phyloP scores from a whole-genome alignment of 768 basidiomycete genomes.

The Lanmaoa pseudosensibilis region DNA sequence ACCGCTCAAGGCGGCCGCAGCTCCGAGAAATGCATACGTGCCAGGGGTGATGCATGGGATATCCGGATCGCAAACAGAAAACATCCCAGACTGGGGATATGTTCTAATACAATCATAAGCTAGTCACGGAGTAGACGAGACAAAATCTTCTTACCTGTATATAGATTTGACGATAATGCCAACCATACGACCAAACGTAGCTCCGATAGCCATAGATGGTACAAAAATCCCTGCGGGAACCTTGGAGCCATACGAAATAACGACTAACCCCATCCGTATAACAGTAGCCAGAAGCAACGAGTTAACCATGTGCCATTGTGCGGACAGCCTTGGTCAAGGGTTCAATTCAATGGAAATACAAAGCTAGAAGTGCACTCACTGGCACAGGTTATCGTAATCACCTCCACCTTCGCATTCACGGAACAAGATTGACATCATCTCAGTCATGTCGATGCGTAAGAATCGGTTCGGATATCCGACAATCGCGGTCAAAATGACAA shows the following conservation, averaged over 20 bases:
- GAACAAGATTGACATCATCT: constrained; percentile 92
- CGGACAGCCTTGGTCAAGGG: constrained; percentile 57
- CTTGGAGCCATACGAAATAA: constrained; percentile 93
- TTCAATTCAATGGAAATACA: constrained; percentile 6
- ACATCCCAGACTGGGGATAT: constrained; percentile 82
- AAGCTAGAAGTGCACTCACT: constrained; percentile 55
- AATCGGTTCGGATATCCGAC: constrained; percentile 95
- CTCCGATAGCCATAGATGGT: constrained; percentile 98
- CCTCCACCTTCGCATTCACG: constrained; percentile 93
- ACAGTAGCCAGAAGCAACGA: constrained; percentile 90
- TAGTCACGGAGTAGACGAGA: neutral
- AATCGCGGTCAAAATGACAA: constrained; percentile 87
- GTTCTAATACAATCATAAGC: constrained; percentile 46
- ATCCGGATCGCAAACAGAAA: constrained; percentile 87
- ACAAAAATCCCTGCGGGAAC: constrained; percentile 99
- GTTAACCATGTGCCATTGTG: constrained; percentile 94
- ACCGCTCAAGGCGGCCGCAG: constrained; percentile 93
- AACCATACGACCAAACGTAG: constrained; percentile 95
- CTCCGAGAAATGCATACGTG: constrained; percentile 96
- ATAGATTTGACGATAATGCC: constrained; percentile 95
- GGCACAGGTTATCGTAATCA: constrained; percentile 91
- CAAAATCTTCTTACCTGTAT: constrained; percentile 60
- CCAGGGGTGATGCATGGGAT: constrained; percentile 97
- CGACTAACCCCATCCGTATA: constrained; percentile 80
- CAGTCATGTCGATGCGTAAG: constrained; percentile 95